Percentiles rank a stretch among this genome's conserved stretches.
These are phyloP conservation scores for Suhomyces wounanorum DNA, from an alignment of 1,139 yeast species.

Conservation along the genomic window DNA sequence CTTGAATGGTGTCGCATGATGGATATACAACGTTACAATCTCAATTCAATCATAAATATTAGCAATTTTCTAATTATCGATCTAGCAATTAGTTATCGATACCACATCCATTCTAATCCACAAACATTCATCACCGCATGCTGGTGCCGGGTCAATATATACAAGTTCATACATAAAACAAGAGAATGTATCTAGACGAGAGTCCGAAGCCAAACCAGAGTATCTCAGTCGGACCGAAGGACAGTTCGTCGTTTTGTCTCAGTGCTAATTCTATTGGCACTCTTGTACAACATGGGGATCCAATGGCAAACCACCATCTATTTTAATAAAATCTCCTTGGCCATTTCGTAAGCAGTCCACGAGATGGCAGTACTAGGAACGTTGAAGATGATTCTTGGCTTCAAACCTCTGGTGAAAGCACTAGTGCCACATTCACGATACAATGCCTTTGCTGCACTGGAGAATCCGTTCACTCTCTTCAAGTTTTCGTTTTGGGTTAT, in stretches of 20 bases:
- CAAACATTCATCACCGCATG: neutral
- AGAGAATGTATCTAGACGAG: neutral
- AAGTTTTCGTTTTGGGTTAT: slow-evolving; percentile 52
- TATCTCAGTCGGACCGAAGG: neutral
- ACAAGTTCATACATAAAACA: slow-evolving; percentile 11
- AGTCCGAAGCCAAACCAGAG: neutral
- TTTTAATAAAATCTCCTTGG: slow-evolving; percentile 62
- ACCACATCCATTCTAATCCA: neutral
- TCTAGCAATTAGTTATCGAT: neutral
- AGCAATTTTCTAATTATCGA: neutral
- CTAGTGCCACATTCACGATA: slow-evolving; percentile 62
- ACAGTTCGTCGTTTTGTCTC: neutral
- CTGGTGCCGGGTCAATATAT: slow-evolving; percentile 5
- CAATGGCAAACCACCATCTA: neutral
- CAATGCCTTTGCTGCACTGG: slow-evolving; percentile 71
- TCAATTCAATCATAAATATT: neutral
- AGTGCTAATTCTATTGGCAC: slow-evolving; percentile 1
- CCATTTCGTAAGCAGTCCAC: slow-evolving; percentile 99
- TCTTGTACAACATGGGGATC: neutral
- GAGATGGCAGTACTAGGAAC: slow-evolving; percentile 97
- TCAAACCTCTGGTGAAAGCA: slow-evolving; percentile 83
- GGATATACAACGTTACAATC: too few species aligned
- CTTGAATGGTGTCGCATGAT: too few species aligned
- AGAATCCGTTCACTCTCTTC: slow-evolving; percentile 65
- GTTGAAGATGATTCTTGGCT: slow-evolving; percentile 89